These are phyloP conservation scores for Solanum arcanum DNA, from an alignment of 257 asterid species.

Conservation along the genomic window DNA sequence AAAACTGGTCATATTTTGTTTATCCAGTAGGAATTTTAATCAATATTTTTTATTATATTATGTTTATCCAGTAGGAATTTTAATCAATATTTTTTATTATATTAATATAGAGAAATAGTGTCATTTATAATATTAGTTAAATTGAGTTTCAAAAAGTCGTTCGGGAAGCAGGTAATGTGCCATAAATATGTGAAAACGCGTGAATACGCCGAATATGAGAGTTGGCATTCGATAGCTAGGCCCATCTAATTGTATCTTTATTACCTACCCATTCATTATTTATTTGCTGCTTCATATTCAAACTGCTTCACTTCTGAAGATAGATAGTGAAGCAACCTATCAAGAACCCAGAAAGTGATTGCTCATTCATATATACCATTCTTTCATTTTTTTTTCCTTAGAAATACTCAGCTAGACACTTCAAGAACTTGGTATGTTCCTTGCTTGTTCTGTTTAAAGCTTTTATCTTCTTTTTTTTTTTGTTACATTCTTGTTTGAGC, in stretches of 20 bases:
- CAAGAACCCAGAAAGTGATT: neutral
- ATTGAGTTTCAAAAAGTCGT: neutral
- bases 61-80: neutral
- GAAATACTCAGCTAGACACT: neutral
- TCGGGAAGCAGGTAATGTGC: neutral
- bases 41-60: too few species aligned
- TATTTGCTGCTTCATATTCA: neutral
- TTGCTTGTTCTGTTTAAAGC: neutral
- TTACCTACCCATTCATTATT: neutral
- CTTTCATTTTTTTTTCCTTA: neutral
- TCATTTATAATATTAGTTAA: too few species aligned
- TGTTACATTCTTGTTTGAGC: neutral
- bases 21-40: neutral
- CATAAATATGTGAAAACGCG: slow-evolving; percentile 6
- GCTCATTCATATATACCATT: neutral
- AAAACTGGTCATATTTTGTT: neutral
- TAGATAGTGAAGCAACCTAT: neutral
- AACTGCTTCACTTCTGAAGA: neutral
- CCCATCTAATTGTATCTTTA: neutral
- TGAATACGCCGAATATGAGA: slow-evolving; percentile 4
- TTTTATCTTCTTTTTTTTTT: neutral
- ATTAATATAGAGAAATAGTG: too few species aligned
- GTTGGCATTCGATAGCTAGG: neutral
- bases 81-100: too few species aligned
- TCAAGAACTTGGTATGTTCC: neutral